Evolutionary conservation across 768 basidiomycete genomes (phyloP), one percentile per base, ranked within the genome.

Genomic region (Tylopilus intermedius): DNA sequence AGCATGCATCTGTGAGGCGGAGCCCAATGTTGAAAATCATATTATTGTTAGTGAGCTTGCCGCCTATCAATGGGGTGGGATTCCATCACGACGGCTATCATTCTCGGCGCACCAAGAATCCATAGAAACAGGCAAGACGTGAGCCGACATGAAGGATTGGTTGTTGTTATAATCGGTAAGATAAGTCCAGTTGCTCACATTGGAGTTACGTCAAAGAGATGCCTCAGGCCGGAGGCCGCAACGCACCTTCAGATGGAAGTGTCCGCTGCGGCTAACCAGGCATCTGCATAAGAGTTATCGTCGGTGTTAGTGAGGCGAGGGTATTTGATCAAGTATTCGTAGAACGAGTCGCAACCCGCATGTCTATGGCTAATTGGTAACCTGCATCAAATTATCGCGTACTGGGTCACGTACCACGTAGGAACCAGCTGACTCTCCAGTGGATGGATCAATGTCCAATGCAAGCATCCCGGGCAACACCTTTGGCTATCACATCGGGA

Each of bases 261-360:
- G 63, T 89, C 85, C 11, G 83, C 84, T 0, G 87, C 88, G 2
- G 81, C 78, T 39, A 72, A 67, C 88, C 88, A 90, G 0, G 81
- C 77, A 58, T 87, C 76, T 14, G 77, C 78, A 52, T 80, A 88
- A n/a, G 81, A 60, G 45, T 76, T 72, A 64, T 88, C 77, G 50
- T 80, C 59, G 14, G 83, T 84, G 69, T 86, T 86, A 9, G 81
- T 79, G 21, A 89, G 72, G 26, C 85, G 83, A 3, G 88, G 49
- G 44, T 79, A 72, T 62, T 90, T 90, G 74, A 88, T 81, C 50
- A 88, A 74, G 59, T 89, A 88, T 64, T 90, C 88, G 54, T 85
- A 83, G 69, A 82, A 90, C 52, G 84, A 86, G 67, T 89, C 88
- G 0, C 80, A 82, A 27, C 84, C 80, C 79, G 80, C 80, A 88